Conservation (phyloP, 805 yeast genomes). For the Wickerhamomyces bovis region DNA sequence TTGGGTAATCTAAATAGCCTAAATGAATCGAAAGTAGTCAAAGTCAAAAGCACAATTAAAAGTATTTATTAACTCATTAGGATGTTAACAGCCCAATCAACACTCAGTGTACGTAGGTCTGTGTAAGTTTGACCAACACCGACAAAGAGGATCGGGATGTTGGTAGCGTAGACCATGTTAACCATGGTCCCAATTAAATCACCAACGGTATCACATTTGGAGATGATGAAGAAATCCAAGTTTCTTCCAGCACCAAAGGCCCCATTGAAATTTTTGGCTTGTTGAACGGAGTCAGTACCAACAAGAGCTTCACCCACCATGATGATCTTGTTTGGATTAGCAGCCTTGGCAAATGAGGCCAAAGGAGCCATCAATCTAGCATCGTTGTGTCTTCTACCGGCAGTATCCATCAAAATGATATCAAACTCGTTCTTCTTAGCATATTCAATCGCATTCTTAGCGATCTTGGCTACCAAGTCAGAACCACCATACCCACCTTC, state of each 20-base stretch:
- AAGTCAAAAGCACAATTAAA: neutral
- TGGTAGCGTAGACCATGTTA: conserved; percentile 94
- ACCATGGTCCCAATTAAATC: conserved; percentile 95
- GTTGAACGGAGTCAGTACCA: conserved; percentile 95
- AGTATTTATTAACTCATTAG: conserved; percentile 47
- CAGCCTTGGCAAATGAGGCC: conserved; percentile 91
- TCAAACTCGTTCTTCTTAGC: conserved; percentile 70
- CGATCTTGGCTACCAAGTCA: conserved; percentile 87
- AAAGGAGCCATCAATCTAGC: conserved; percentile 92
- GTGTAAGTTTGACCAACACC: conserved; percentile 98
- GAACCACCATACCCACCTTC: conserved; percentile 97
- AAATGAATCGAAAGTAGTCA: too few species aligned
- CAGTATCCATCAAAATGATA: conserved; percentile 90
- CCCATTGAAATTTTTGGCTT: conserved; percentile 85
- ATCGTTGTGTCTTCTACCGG: conserved; percentile 96
- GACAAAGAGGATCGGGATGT: conserved; percentile 89
- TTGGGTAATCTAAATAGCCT: neutral
- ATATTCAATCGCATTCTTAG: conserved; percentile 80
- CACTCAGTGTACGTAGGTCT: conserved; percentile 83
- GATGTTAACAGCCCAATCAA: conserved; percentile 86
- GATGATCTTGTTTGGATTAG: conserved; percentile 90
- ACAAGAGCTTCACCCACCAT: conserved; percentile 99
- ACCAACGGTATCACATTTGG: conserved; percentile 97
- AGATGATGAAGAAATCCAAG: conserved; percentile 84
- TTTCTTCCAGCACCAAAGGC: conserved; percentile 83